Conservation (phyloP, 2,329 filamentous ascomycete genomes). For the Furcasterigmium furcatum region DNA sequence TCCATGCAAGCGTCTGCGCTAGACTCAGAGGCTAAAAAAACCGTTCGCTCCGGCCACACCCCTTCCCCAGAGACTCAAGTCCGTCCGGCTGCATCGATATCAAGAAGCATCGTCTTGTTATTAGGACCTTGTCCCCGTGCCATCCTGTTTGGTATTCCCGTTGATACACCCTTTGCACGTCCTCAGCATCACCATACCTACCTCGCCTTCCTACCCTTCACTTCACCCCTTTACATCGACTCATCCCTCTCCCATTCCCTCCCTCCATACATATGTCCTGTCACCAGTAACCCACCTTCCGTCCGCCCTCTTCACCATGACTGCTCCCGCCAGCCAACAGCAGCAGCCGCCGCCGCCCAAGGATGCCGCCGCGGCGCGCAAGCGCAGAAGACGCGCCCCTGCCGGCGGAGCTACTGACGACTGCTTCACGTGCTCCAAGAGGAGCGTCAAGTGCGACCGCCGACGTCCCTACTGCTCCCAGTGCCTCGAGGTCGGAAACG, state of each 20-base stretch:
- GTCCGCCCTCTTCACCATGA: constrained; percentile 8
- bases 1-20: constrained; percentile 12
- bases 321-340: constrained; percentile 12
- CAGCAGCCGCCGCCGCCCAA: constrained; percentile 43
- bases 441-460: constrained; percentile 82
- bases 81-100: neutral
- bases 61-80: constrained; percentile 9
- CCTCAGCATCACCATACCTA: neutral
- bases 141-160: neutral
- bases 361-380: constrained; percentile 49
- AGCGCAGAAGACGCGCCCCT: constrained; percentile 84
- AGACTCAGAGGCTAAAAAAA: constrained; percentile 7
- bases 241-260: neutral
- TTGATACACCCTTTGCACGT: constrained; percentile 1
- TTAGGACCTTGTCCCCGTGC: neutral
- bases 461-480: constrained; percentile 92
- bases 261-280: constrained; percentile 3
- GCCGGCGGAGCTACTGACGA: constrained; percentile 89
- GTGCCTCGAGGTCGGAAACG: constrained; percentile 86
- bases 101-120: neutral
- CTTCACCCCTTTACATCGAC: neutral
- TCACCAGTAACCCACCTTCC: neutral
- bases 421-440: constrained; percentile 89
- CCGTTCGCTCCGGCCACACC: constrained; percentile 13
- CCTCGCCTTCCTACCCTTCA: constrained; percentile 1